Conservation (phyloP, 495 filamentous ascomycete genomes). For the Sabuloglossum arenarium region DNA sequence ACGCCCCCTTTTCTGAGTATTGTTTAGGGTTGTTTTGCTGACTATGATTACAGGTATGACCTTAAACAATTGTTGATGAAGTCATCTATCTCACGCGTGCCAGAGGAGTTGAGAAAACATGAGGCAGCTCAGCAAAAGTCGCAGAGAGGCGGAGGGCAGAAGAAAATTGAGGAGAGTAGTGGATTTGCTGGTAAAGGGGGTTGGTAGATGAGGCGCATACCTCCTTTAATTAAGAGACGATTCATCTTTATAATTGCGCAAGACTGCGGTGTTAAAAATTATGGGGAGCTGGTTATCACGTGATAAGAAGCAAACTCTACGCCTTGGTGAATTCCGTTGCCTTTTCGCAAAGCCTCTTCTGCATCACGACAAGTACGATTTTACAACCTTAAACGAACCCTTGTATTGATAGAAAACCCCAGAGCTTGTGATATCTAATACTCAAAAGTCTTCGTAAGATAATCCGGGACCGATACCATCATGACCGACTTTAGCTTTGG, state of each 20-base stretch:
- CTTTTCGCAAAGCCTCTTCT: background rate
- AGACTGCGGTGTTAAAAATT: no score
- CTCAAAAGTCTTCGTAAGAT: background rate
- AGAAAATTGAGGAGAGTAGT: slow-evolving; percentile 39
- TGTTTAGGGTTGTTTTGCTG: slow-evolving; percentile 5
- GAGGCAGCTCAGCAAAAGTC: slow-evolving; percentile 81
- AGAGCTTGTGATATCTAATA: background rate
- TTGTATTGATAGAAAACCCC: background rate
- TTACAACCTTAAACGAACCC: background rate
- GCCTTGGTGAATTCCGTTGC: background rate
- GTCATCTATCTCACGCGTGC: slow-evolving; percentile 71
- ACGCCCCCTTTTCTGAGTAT: background rate
- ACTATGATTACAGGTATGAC: slow-evolving; percentile 34
- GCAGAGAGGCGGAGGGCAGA: slow-evolving; percentile 26
- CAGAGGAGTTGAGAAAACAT: slow-evolving; percentile 83
- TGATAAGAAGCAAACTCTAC: background rate
- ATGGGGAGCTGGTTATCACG: no score
- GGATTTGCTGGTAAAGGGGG: slow-evolving; percentile 40
- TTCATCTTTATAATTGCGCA: no score
- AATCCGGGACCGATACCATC: background rate
- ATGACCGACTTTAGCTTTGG: slow-evolving; percentile 41
- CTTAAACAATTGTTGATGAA: slow-evolving; percentile 92
- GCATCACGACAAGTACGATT: background rate
- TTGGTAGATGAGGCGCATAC: slow-evolving; percentile 11
- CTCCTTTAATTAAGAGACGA: no score